Base-by-base conservation (phyloP, 139 green algal species). In the Volvox reticuliferus region DNA sequence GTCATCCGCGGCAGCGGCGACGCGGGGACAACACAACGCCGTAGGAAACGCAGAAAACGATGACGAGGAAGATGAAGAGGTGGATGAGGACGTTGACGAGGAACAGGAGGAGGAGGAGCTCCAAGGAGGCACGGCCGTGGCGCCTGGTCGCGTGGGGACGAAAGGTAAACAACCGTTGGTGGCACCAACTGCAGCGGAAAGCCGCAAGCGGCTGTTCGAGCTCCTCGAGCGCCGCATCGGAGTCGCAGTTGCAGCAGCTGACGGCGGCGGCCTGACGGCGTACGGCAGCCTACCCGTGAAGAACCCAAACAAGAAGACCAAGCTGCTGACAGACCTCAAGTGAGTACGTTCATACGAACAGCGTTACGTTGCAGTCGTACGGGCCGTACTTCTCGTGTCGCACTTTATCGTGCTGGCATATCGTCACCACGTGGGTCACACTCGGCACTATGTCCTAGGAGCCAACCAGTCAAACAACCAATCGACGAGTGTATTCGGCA, bases 251-350 rank as follows among this genome's bases (percentile, higher is more conserved):
- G 85, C 28, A n/a, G 69, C n/a, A 22, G 76, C 24, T 20, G 33
- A 19, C 20, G 85, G 28, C n/a, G 71, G 55, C 32, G 12, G 50
- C 30, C 85, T 69, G 28, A 12, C 71, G 69, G n/a, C 32, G 85
- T 89, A 89, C 69, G 69, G 71, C 69, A 68, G 81, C 1, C 73
- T 90, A 33, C 86, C 55, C 30, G 22, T 33, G 68, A 90, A 90
- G 86, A 90, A 90, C 73, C 32, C 86, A 16, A 79, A 65, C 75
- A 84, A 84, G 55, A 90, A 90, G 86, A 28, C 69, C 37, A 75
- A 75, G 69, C 69, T 89, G 37, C 14, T 73, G 69, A 9, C 18
- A 28, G 85, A 82, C 69, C 85, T 89, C 36, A 69, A 37, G 85
- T 89, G 32, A 36, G 65, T 73, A 55, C 44, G 9, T 55, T 55